phyloP scores from a whole-genome alignment of 129 eudicot species.

The Silybum marianum region DNA sequence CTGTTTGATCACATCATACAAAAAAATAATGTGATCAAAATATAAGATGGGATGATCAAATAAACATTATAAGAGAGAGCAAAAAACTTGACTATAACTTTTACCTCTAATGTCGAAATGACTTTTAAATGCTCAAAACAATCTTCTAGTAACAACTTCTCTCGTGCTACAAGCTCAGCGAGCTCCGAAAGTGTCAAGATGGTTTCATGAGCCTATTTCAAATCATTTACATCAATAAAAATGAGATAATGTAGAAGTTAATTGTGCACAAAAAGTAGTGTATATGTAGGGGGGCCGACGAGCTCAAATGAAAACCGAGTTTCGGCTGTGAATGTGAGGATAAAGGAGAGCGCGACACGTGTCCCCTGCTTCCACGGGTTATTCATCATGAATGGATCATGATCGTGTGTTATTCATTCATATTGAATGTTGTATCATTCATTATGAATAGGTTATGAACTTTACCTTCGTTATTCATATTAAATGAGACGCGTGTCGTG shows the following conservation, averaged over 20 bases:
- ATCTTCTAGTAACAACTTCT: constrained; percentile 70
- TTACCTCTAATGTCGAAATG: constrained; percentile 68
- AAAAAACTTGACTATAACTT: not conserved
- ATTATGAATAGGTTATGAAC: too few species aligned
- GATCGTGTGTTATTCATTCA: too few species aligned
- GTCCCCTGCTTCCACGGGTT: too few species aligned
- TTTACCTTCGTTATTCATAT: too few species aligned
- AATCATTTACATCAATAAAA: not conserved
- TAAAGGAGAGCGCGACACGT: too few species aligned
- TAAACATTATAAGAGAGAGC: not conserved
- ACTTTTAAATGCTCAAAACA: constrained; percentile 58
- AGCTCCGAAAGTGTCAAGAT: constrained; percentile 47
- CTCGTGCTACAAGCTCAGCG: constrained; percentile 61
- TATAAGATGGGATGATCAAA: not conserved
- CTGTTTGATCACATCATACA: constrained; percentile 35
- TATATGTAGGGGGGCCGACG: not conserved
- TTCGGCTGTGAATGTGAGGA: too few species aligned
- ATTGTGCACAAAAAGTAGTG: not conserved
- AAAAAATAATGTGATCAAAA: constrained; percentile 4
- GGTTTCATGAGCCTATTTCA: constrained; percentile 47
- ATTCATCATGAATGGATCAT: too few species aligned
- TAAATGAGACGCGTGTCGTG: too few species aligned
- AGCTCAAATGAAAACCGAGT: too few species aligned
- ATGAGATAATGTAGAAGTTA: not conserved
- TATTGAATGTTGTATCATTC: too few species aligned